Percentiles rank a stretch among this genome's conserved stretches.
Evolutionary conservation across 2,329 filamentous ascomycete genomes (phyloP).

Genomic region (Truncatella angustata): DNA sequence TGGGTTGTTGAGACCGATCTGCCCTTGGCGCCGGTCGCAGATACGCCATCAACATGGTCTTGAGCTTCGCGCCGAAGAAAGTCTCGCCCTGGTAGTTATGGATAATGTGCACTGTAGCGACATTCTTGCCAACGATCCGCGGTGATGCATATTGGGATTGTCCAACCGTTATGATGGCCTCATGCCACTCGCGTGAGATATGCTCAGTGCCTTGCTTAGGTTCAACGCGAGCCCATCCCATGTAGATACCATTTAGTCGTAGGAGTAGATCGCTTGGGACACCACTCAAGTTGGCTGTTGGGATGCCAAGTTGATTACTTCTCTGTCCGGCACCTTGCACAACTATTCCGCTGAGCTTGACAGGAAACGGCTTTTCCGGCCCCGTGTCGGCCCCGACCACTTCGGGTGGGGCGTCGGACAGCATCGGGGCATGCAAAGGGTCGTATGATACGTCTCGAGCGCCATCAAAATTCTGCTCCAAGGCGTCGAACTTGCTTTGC

Average conservation of each 20-base stretch:
- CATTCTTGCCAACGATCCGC: constrained; percentile 46
- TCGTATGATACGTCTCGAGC: constrained; percentile 33
- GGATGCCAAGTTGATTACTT: constrained; percentile 40
- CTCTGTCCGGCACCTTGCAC: constrained; percentile 42
- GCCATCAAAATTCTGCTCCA: constrained; percentile 36
- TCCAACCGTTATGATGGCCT: constrained; percentile 56
- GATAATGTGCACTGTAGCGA: constrained; percentile 53
- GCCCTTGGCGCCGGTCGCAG: constrained; percentile 39
- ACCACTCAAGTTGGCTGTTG: constrained; percentile 52
- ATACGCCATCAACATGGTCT: constrained; percentile 60
- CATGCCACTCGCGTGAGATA: constrained; percentile 50
- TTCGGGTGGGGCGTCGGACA: constrained; percentile 30
- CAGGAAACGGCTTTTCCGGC: constrained; percentile 51
- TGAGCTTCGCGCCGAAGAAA: constrained; percentile 44
- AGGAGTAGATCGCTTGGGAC: constrained; percentile 52
- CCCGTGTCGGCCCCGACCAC: constrained; percentile 50
- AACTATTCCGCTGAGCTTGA: constrained; percentile 49
- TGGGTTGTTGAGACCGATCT: constrained; percentile 3
- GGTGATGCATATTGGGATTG: constrained; percentile 46
- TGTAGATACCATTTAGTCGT: constrained; percentile 60
- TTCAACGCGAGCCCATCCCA: constrained; percentile 58
- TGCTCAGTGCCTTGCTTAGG: constrained; percentile 30
- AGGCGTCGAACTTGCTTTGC: constrained; percentile 27
- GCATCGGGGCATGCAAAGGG: constrained; percentile 28
- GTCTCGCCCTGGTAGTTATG: constrained; percentile 43